Percentiles rank a stretch among this genome's conserved stretches.
These are phyloP conservation scores for Xerocomus amazonicus DNA, from an alignment of 1,284 basidiomycete genomes.

Conservation along the genomic window DNA sequence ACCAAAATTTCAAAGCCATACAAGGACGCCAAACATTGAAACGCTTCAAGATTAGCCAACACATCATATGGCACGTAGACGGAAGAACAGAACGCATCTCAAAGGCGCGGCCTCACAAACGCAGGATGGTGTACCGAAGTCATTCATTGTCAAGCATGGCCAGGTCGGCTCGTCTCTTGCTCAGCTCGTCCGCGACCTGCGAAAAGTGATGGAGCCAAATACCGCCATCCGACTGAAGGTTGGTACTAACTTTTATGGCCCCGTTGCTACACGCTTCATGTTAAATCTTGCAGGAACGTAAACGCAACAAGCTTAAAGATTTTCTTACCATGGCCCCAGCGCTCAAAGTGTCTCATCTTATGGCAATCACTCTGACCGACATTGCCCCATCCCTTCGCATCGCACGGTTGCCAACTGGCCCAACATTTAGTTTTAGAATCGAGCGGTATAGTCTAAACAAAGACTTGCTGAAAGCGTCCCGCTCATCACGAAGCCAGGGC, in stretches of 20 bases:
- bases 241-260: constrained; percentile 27
- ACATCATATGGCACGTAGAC: constrained; percentile 59
- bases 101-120: constrained; percentile 44
- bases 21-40: constrained; percentile 26
- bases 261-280: background rate
- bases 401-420: constrained; percentile 86
- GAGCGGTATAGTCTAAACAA: constrained; percentile 90
- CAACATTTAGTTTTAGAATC: constrained; percentile 91
- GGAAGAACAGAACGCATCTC: constrained; percentile 86
- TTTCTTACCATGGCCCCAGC: constrained; percentile 92
- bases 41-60: too few relatives aligned
- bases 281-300: constrained; percentile 66
- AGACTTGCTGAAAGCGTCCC: constrained; percentile 70
- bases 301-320: constrained; percentile 91
- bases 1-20: background rate
- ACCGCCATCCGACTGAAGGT: constrained; percentile 90
- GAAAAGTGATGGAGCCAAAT: constrained; percentile 97
- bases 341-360: constrained; percentile 88
- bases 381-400: constrained; percentile 86
- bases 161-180: constrained; percentile 85
- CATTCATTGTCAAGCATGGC: constrained; percentile 93
- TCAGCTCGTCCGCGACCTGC: constrained; percentile 87
- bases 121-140: constrained; percentile 56
- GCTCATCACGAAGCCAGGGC: constrained; percentile 71
- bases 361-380: constrained; percentile 88